phyloP scores from a whole-genome alignment of 192 early-diverging fungal species.

The Entomortierella parvispora region DNA sequence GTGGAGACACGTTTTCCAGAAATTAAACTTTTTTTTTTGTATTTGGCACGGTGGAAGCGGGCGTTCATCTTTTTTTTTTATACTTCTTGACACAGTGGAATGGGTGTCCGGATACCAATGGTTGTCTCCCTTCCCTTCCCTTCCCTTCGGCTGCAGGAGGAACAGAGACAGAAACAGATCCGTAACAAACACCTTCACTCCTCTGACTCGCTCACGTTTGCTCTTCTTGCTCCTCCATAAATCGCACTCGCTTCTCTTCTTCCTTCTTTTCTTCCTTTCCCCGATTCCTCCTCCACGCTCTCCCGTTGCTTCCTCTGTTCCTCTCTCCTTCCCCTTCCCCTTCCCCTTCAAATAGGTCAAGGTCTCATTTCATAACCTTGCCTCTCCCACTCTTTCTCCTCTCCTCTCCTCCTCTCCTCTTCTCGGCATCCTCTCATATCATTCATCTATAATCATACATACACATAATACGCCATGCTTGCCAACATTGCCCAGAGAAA shows the following conservation, averaged over 20 bases:
- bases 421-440: slow-evolving; percentile 6
- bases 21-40: slow-evolving; percentile 38
- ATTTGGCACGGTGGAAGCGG: slow-evolving; percentile 44
- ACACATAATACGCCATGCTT: slow-evolving; percentile 24
- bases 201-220: not conserved
- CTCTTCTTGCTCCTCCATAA: not conserved
- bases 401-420: slow-evolving; percentile 8
- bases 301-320: slow-evolving; percentile 1
- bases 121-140: too few relatives aligned
- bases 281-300: not conserved
- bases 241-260: slow-evolving; percentile 1
- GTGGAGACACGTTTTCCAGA: not conserved
- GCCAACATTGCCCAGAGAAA: slow-evolving; percentile 50
- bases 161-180: not conserved
- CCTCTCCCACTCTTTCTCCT: not conserved
- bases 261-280: slow-evolving; percentile 10
- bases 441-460: slow-evolving; percentile 3
- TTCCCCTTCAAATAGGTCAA: not conserved
- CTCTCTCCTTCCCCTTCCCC: not conserved
- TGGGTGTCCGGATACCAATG: slow-evolving; percentile 1
- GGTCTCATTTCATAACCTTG: not conserved
- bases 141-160: not conserved
- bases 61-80: slow-evolving; percentile 8
- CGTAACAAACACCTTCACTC: not conserved
- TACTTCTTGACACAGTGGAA: slow-evolving; percentile 25